Evolutionary conservation across 768 basidiomycete species (phyloP), one percentile per base, ranked within the genome.

Genomic region (Russula emetica): DNA sequence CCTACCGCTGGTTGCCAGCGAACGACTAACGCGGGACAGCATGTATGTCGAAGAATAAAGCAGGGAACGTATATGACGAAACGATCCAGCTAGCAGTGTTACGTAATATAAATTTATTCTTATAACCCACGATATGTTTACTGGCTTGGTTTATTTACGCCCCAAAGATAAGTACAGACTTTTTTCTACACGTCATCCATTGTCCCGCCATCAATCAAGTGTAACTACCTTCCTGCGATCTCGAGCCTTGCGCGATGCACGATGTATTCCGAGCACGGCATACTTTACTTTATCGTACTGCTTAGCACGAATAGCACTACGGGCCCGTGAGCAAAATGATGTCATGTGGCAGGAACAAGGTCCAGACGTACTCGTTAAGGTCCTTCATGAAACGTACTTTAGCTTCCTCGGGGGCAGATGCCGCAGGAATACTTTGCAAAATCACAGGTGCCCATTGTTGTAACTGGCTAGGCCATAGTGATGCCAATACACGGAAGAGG

Each of bases 251-350:
- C 88, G 80, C 30, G 90, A 88, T 7, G 85, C 82, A 59, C 92
- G 80, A 72, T 90, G 87, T 51, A 94, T 78, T 32, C 76, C 69
- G 45, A 88, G 75, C 65, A 95, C 81, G 0, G 87, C 85, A 69
- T 89, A 87, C 75, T 93, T 94, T 61, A 92, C 86, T 73, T 88
- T 89, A 72, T 94, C 92, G 61, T 82, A 83, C 71, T 91, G 83
- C 61, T 79, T 78, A 0, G 78, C 76, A 61, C 84, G 82, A 53
- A 93, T 74, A 9, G 87, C 83, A 64, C 92, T 94, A 72, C 60
- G 2, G 61, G 64, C 59, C n/a, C 47, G 66, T 68, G 44, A 70
- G 59, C 56, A 13, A 13, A 36, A 64, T 30, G 26, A 56, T 36
- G 45, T 28, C 36, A 66, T 50, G 53, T 60, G 26, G 59, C 50